phyloP scores from a whole-genome alignment of 2,329 filamentous ascomycete species.

The Beauveria sp. region DNA sequence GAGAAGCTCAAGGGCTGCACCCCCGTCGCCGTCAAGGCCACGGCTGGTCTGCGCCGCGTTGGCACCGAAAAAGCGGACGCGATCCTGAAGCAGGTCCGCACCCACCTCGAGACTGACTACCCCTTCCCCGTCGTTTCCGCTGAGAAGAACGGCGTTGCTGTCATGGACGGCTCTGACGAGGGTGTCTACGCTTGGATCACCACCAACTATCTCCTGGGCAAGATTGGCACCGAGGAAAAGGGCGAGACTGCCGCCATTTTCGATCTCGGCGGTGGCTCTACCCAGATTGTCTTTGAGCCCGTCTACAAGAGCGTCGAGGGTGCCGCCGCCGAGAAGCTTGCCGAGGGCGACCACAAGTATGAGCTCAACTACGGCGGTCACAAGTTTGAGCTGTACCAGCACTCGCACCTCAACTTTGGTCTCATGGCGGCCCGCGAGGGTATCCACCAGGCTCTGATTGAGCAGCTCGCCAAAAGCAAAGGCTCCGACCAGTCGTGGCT shows the following conservation, averaged over 20 bases:
- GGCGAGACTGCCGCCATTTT: conserved; percentile 90
- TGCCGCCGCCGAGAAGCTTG: conserved; percentile 78
- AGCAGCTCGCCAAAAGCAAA: conserved; percentile 61
- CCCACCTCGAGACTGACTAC: conserved; percentile 77
- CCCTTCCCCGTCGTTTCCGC: conserved; percentile 89
- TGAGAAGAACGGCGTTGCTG: conserved; percentile 80
- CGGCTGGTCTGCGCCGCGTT: conserved; percentile 83
- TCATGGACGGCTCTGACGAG: conserved; percentile 97
- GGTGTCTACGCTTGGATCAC: conserved; percentile 99
- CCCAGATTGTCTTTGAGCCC: conserved; percentile 97
- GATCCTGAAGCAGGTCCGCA: conserved; percentile 79
- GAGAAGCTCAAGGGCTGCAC: conserved; percentile 86
- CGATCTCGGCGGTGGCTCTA: conserved; percentile 92
- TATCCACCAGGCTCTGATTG: conserved; percentile 68
- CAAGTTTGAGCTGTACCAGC: conserved; percentile 90
- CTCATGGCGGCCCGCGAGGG: conserved; percentile 90
- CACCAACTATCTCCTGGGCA: conserved; percentile 94
- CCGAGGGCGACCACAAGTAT: conserved; percentile 94
- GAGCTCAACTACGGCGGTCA: conserved; percentile 82
- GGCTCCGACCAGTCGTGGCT: conserved; percentile 59
- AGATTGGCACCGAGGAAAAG: conserved; percentile 89
- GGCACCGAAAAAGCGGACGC: conserved; percentile 72
- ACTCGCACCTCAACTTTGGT: conserved; percentile 95
- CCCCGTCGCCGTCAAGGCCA: conserved; percentile 95
- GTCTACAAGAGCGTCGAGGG: conserved; percentile 72